A percentile compares a stretch with the other conserved stretches of the same genome.
phyloP scores from a whole-genome alignment of 768 basidiomycete species.

The Chlorophyllum brunneum region DNA sequence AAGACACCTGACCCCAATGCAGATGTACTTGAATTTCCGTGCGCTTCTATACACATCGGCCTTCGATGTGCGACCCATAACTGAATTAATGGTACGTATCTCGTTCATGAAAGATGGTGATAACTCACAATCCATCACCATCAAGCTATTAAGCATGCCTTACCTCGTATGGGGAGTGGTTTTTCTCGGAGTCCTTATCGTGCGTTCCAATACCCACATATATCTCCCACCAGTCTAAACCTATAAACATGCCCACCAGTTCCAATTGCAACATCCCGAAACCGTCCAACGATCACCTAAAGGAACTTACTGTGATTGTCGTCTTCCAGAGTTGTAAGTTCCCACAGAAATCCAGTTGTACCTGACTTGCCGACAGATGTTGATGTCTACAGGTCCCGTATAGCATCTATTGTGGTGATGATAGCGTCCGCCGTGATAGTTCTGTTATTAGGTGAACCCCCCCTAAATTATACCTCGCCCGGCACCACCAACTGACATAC shows the following conservation, averaged over 20 bases:
- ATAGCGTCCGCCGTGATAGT: conserved; percentile 19
- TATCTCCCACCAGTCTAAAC: neutral
- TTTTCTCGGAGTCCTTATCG: conserved; percentile 22
- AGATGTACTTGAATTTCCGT: conserved; percentile 26
- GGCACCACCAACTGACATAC: neutral
- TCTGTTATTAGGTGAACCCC: conserved; percentile 18
- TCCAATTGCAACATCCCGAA: conserved; percentile 18
- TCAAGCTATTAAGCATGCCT: conserved; percentile 23
- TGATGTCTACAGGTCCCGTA: conserved; percentile 19
- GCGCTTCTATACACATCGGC: conserved; percentile 17
- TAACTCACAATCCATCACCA: neutral
- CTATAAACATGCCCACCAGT: conserved; percentile 15
- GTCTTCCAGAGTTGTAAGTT: conserved; percentile 18
- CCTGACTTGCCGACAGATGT: too few relatives aligned
- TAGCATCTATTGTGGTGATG: conserved; percentile 23
- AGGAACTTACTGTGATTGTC: conserved; percentile 28
- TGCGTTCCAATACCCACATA: neutral
- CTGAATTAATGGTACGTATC: conserved; percentile 20
- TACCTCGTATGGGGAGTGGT: conserved; percentile 23
- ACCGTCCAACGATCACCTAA: conserved; percentile 22
- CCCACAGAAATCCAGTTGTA: too few relatives aligned
- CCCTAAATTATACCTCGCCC: neutral
- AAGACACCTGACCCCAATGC: neutral
- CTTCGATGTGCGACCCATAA: conserved; percentile 15
- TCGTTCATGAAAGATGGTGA: neutral